Evolutionary conservation across 164 flowering plant genomes (phyloP).

Genomic region (Chimonanthus salicifolius): DNA sequence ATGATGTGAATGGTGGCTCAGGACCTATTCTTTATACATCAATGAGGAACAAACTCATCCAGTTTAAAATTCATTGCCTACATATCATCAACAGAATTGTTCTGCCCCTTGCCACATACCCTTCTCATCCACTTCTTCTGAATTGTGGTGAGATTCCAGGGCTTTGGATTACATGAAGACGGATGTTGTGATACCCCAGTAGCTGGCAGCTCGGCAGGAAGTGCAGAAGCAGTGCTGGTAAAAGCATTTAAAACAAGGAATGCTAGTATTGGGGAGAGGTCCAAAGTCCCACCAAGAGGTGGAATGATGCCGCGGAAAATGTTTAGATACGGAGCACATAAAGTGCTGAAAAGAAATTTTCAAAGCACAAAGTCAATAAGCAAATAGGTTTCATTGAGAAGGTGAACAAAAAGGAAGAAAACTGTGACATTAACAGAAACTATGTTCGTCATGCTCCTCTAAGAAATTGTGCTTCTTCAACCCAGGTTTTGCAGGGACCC

Average conservation of each 20-base stretch:
- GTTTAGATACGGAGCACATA: conserved; percentile 95
- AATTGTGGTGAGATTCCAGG: conserved; percentile 18
- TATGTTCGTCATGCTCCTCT: no score
- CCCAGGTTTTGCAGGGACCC: no score
- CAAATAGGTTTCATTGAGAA: neutral
- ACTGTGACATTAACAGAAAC: no score
- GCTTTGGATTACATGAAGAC: conserved; percentile 11
- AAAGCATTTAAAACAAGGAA: conserved; percentile 82
- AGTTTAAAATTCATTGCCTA: conserved; percentile 1
- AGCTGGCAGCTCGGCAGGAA: conserved; percentile 82
- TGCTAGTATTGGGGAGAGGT: conserved; percentile 86
- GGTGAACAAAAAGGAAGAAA: neutral
- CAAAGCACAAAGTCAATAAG: neutral
- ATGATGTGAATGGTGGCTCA: neutral
- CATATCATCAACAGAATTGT: conserved; percentile 5
- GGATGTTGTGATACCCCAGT: conserved; percentile 9
- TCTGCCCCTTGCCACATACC: conserved; percentile 10
- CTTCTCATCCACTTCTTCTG: conserved; percentile 29
- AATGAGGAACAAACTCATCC: neutral
- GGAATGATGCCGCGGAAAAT: conserved; percentile 92
- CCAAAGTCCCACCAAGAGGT: conserved; percentile 91
- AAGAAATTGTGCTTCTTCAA: no score
- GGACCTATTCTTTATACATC: neutral
- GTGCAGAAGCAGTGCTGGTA: conserved; percentile 83
- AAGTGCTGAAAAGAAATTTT: conserved; percentile 42